These are phyloP conservation scores for Microbotryum lychnidis-dioicae DNA, from an alignment of 1,284 basidiomycete genomes.

Conservation along the genomic window DNA sequence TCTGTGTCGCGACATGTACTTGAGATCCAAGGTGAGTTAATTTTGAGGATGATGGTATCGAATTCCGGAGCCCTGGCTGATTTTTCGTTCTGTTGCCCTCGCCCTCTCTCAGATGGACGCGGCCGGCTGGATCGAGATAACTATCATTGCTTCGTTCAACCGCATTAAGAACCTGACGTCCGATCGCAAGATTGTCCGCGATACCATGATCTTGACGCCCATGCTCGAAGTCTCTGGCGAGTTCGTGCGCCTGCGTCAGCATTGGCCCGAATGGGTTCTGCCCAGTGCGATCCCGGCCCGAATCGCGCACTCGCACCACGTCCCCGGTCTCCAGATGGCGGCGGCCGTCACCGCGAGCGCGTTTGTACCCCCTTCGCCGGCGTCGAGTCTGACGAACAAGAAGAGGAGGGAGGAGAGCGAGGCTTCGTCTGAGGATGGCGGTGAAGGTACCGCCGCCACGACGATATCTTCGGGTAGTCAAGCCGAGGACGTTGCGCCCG, in stretches of 20 bases:
- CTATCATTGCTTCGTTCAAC: constrained; percentile 75
- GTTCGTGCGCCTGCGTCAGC: constrained; percentile 24
- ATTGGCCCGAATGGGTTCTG: constrained; percentile 30
- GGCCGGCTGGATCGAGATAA: constrained; percentile 74
- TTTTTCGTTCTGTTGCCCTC: not conserved
- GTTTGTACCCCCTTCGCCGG: not conserved
- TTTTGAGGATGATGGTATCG: not conserved
- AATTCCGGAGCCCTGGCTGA: not conserved
- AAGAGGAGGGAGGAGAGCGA: constrained; percentile 4
- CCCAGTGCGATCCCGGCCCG: constrained; percentile 16
- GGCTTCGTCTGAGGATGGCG: not conserved
- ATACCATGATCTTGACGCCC: constrained; percentile 59
- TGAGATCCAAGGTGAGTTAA: constrained; percentile 57
- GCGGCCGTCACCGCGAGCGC: constrained; percentile 8
- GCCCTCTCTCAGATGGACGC: constrained; percentile 65
- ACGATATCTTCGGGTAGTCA: constrained; percentile 4
- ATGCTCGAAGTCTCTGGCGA: constrained; percentile 62
- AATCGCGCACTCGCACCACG: constrained; percentile 6
- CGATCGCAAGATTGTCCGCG: constrained; percentile 58
- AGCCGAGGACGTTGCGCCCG: not conserved
- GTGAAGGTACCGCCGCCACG: not conserved
- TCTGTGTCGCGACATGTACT: constrained; percentile 69
- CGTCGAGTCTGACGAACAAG: not conserved
- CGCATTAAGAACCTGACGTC: constrained; percentile 63
- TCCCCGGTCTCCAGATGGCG: constrained; percentile 17